A percentile compares a stretch with the other conserved stretches of the same genome.
Conservation (phyloP, 805 yeast genomes). For the Sungouiella thailandica region DNA sequence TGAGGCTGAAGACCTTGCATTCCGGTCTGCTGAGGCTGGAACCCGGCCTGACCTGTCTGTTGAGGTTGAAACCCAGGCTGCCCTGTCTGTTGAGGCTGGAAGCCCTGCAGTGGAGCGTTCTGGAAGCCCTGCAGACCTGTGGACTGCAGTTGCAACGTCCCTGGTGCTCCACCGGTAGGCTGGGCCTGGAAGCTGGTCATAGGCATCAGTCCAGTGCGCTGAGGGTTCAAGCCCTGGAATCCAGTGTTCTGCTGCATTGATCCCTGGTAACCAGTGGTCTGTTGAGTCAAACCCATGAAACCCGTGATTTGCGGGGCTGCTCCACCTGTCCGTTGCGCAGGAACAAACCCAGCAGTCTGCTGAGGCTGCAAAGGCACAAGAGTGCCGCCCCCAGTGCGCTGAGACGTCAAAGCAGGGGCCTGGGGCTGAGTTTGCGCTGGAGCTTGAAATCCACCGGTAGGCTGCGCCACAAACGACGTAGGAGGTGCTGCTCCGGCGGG, state of each 20-base stretch:
- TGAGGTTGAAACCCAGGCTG: conserved; percentile 19
- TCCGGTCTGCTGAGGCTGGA: conserved; percentile 41
- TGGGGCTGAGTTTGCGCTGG: too few relatives aligned
- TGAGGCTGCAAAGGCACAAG: conserved; percentile 54
- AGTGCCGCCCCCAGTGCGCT: conserved; percentile 43
- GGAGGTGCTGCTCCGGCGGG: conserved; percentile 13
- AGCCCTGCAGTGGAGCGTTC: conserved; percentile 6
- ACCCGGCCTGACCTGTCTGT: conserved; percentile 24
- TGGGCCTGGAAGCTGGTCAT: conserved; percentile 12
- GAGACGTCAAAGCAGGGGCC: conserved; percentile 26
- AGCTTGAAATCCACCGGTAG: conserved; percentile 28
- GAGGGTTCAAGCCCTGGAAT: conserved; percentile 1
- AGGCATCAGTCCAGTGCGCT: background rate
- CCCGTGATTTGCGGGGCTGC: conserved; percentile 20
- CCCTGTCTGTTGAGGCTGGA: conserved; percentile 26
- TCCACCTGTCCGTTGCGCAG: conserved; percentile 39
- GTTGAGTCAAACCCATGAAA: conserved; percentile 5
- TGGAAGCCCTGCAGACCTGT: conserved; percentile 12
- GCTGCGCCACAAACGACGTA: conserved; percentile 36
- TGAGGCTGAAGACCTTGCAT: conserved; percentile 7
- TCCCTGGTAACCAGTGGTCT: conserved; percentile 14
- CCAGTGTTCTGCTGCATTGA: conserved; percentile 7
- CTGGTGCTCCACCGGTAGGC: conserved; percentile 4
- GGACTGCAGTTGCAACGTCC: conserved; percentile 7
- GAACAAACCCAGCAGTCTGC: conserved; percentile 62